These are phyloP conservation scores for Oryza australiensis DNA, from an alignment of 176 grass and related monocot genomes.

Conservation along the genomic window DNA sequence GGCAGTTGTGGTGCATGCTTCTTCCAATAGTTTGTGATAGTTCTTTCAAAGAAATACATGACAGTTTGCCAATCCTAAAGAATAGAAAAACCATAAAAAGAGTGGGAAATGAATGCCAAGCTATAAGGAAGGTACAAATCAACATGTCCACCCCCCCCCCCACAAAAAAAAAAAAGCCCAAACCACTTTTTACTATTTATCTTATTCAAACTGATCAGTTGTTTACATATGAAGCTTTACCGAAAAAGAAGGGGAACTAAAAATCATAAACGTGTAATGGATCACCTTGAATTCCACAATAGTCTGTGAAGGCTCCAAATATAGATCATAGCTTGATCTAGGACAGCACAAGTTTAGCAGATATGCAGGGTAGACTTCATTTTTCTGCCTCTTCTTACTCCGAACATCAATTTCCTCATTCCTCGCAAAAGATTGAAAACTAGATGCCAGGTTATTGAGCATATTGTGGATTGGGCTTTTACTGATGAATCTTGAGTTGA, in stretches of 20 bases:
- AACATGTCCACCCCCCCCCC: neutral
- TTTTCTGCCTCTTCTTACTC: conserved; percentile 67
- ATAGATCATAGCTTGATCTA: conserved; percentile 69
- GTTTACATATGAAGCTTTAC: conserved; percentile 31
- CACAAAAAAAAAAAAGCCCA: neutral
- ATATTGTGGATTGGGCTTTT: conserved; percentile 80
- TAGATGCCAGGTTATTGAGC: conserved; percentile 76
- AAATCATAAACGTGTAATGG: conserved; percentile 19
- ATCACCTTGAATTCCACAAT: conserved; percentile 92
- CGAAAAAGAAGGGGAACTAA: conserved; percentile 26
- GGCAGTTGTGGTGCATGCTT: conserved; percentile 31
- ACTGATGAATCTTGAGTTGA: conserved; percentile 90
- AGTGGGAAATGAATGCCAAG: conserved; percentile 30
- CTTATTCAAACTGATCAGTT: neutral
- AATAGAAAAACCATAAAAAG: conserved; percentile 8
- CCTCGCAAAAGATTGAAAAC: conserved; percentile 45
- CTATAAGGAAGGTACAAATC: neutral
- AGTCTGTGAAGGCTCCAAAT: conserved; percentile 91
- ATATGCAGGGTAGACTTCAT: conserved; percentile 67
- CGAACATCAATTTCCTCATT: conserved; percentile 50
- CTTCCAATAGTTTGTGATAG: conserved; percentile 70
- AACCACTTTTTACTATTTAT: conserved; percentile 2
- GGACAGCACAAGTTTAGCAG: conserved; percentile 82
- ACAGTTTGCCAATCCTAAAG: conserved; percentile 74
- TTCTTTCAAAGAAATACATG: conserved; percentile 85